Percentiles rank a stretch among this genome's conserved stretches.
Conservation (phyloP, 2,329 filamentous ascomycete genomes). For the Phaeosphaeria sp. region DNA sequence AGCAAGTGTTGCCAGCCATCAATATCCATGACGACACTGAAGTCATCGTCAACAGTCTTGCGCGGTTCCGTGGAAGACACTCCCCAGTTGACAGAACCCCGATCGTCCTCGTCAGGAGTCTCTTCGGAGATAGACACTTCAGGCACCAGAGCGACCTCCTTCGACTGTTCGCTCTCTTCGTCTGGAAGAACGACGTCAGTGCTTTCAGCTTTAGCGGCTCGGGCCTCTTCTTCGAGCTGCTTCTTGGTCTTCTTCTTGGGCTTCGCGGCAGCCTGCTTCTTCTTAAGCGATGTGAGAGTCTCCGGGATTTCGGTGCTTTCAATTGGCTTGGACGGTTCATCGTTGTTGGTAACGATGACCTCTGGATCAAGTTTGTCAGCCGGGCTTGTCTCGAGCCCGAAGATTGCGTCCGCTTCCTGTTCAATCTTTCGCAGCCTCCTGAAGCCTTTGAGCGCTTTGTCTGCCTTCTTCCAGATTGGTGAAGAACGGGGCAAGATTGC, state of each 20-base stretch:
- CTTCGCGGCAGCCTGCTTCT: constrained; percentile 54
- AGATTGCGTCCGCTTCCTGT: constrained; percentile 81
- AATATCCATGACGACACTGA: constrained; percentile 69
- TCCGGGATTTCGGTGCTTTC: constrained; percentile 46
- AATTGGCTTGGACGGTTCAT: constrained; percentile 49
- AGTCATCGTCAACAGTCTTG: constrained; percentile 71
- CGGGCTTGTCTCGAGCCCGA: constrained; percentile 53
- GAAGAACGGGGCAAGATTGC: constrained; percentile 62
- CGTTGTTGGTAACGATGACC: constrained; percentile 51
- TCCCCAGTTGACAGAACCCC: constrained; percentile 64
- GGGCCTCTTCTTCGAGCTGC: constrained; percentile 67
- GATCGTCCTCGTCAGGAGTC: constrained; percentile 46
- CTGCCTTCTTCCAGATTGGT: constrained; percentile 77
- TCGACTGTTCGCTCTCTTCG: constrained; percentile 38
- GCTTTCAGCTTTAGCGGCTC: constrained; percentile 43
- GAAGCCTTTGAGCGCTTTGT: constrained; percentile 61
- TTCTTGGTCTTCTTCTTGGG: constrained; percentile 82
- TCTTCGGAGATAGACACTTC: constrained; percentile 41
- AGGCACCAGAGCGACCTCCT: constrained; percentile 28
- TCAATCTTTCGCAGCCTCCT: constrained; percentile 77
- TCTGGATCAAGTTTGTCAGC: constrained; percentile 52
- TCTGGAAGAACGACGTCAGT: constrained; percentile 60
- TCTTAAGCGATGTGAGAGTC: constrained; percentile 28
- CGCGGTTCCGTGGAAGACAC: constrained; percentile 66
- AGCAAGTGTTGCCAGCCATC: constrained; percentile 73